phyloP scores from a whole-genome alignment of 2,329 filamentous ascomycete species.

The Echinosphaeria canescens region DNA sequence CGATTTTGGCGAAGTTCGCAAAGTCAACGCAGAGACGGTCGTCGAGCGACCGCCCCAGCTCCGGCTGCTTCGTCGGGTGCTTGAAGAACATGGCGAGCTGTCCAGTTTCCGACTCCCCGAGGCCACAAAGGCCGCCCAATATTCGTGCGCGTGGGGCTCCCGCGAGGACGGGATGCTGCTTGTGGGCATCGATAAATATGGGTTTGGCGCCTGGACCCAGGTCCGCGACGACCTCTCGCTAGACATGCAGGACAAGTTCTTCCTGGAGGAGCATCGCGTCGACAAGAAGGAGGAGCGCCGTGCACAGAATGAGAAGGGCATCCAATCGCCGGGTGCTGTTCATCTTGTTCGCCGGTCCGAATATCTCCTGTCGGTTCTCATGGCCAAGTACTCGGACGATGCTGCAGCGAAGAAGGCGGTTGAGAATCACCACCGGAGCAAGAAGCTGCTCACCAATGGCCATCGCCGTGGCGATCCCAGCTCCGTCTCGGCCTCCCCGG shows the following conservation, averaged over 20 bases:
- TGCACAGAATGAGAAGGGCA: conserved; percentile 56
- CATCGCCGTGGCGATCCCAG: conserved; percentile 34
- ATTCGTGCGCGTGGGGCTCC: conserved; percentile 79
- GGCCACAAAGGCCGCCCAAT: conserved; percentile 79
- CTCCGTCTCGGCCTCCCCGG: conserved; percentile 51
- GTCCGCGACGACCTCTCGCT: conserved; percentile 86
- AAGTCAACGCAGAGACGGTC: conserved; percentile 88
- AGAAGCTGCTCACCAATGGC: conserved; percentile 52
- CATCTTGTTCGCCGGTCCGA: conserved; percentile 89
- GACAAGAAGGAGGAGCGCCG: conserved; percentile 89
- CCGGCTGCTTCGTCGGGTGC: conserved; percentile 57
- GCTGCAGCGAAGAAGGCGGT: conserved; percentile 55
- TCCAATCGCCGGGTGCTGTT: conserved; percentile 89
- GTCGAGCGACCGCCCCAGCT: conserved; percentile 81
- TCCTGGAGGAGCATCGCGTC: conserved; percentile 92
- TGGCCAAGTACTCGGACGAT: conserved; percentile 64
- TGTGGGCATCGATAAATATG: conserved; percentile 79
- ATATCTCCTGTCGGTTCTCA: conserved; percentile 85
- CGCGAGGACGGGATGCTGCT: conserved; percentile 95
- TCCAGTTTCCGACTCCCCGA: conserved; percentile 71
- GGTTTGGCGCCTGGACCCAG: conserved; percentile 86
- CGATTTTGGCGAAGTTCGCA: conserved; percentile 81
- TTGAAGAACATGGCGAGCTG: conserved; percentile 45
- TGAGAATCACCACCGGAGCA: conserved; percentile 88
- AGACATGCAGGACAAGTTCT: conserved; percentile 75